phyloP scores from a whole-genome alignment of 768 basidiomycete species.

The Cantharellus cinnabarinus region DNA sequence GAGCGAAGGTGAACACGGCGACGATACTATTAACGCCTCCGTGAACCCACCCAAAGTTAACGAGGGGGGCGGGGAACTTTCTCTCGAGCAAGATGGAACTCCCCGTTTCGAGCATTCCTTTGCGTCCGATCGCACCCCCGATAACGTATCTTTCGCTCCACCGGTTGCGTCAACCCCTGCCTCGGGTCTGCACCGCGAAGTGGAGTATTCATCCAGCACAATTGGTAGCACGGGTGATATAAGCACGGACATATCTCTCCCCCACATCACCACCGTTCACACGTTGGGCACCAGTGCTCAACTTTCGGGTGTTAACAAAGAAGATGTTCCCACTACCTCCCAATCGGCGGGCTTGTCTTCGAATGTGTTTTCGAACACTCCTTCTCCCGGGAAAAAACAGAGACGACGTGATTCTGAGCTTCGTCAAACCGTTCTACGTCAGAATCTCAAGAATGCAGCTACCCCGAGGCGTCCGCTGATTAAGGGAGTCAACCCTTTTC shows the following conservation, averaged over 20 bases:
- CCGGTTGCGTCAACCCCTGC: constrained; percentile 5
- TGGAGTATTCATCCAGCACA: neutral
- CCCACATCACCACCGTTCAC: no score
- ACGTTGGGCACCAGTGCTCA: no score
- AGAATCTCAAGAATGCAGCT: neutral
- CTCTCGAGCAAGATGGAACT: neutral
- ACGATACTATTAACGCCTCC: neutral
- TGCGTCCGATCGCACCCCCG: constrained; percentile 1
- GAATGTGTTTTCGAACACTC: neutral
- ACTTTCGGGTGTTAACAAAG: neutral
- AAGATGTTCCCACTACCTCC: neutral
- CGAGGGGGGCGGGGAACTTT: neutral
- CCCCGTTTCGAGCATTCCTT: constrained; percentile 5
- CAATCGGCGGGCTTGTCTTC: neutral
- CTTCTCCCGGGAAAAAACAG: neutral
- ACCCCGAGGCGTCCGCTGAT: constrained; percentile 1
- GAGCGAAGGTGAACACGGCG: neutral
- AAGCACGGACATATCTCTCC: neutral
- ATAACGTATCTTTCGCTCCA: neutral
- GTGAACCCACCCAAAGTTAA: neutral
- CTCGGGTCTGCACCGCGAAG: neutral
- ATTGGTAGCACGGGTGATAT: neutral
- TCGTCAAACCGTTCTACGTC: constrained; percentile 3
- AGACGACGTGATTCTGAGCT: constrained; percentile 5
- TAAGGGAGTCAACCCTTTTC: neutral